Evolutionary conservation across 2,329 filamentous ascomycete genomes (phyloP), one percentile per base, ranked within the genome.

Genomic region (Aspergillus felis): DNA sequence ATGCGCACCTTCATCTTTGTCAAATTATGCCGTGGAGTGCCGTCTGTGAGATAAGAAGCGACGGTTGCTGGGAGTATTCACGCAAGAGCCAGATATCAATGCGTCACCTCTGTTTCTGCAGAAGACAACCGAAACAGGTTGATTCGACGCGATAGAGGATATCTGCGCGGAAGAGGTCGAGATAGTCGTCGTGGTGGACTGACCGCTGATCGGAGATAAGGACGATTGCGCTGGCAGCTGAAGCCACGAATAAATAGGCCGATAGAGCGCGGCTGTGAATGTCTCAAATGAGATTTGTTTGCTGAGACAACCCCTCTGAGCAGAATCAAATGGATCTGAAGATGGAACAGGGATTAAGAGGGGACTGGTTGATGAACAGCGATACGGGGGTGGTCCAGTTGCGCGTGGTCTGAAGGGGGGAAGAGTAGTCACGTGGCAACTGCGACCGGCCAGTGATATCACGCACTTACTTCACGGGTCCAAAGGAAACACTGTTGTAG

Each of bases 191-290:
- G 44, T 27, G n/a, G 44, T 47, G 24, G 44, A 22, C 44, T 47
- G n/a, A 42, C 25, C 28, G 25, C 73, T 71, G 75, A 76, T 73
- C 72, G 73, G 70, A 65, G 73, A 77, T 74, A 75, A 75, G 71
- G 65, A 71, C 68, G 59, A 57, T 53, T 62, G 66, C 59, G 61
- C 49, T 51, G 63, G 53, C 60, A 54, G 56, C 54, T 57, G 53
- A 54, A 62, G 64, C 50, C 28, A 56, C 27, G 41, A 53, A 28
- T 42, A 49, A 77, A 75, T 63, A 59, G 53, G 42, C 65, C 63
- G 65, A 51, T 52, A 54, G 57, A 57, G 52, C 51, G 35, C 44
- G 12, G 44, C 1, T 24, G n/a, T 24, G 44, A 47, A 24, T 24
- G 44, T 24, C 44, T 47, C 44, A 47, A 7, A 47, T 27, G 44